A percentile compares a stretch with the other conserved stretches of the same genome.
Evolutionary conservation across 306 rosid species (phyloP).

Genomic region (Luffa aegyptiaca): DNA sequence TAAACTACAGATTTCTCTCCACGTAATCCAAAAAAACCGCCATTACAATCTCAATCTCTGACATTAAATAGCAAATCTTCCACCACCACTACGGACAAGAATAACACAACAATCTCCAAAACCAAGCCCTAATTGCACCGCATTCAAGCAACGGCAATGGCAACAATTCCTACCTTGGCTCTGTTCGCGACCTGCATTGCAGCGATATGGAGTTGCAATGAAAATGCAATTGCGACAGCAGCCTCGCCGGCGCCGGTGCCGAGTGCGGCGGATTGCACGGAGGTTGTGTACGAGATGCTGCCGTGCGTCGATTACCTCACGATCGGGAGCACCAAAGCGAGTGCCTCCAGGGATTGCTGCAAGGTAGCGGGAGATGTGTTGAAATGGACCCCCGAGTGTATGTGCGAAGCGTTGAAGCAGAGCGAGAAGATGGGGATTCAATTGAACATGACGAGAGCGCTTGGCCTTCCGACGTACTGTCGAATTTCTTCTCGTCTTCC

Average conservation of each 20-base stretch:
- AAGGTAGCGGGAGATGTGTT: not conserved
- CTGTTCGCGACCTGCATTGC: not conserved
- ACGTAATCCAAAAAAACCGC: not conserved
- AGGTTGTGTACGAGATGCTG: not conserved
- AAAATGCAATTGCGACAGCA: not conserved
- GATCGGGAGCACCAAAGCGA: not conserved
- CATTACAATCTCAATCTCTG: not conserved
- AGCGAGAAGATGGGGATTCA: not conserved
- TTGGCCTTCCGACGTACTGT: not conserved
- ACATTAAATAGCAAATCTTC: not conserved
- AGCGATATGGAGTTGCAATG: not conserved
- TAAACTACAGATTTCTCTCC: not conserved
- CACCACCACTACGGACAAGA: not conserved
- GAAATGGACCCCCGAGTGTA: not conserved
- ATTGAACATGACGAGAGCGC: not conserved
- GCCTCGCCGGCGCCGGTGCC: not conserved
- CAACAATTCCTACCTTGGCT: not conserved
- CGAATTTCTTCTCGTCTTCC: not conserved
- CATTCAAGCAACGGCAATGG: not conserved
- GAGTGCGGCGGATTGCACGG: not conserved
- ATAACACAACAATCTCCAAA: not conserved
- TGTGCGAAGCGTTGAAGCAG: not conserved
- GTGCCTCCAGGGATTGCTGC: not conserved
- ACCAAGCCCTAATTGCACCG: not conserved
- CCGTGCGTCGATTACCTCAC: not conserved